phyloP scores from a whole-genome alignment of 441 rosid species.

The Brassica hybrid region DNA sequence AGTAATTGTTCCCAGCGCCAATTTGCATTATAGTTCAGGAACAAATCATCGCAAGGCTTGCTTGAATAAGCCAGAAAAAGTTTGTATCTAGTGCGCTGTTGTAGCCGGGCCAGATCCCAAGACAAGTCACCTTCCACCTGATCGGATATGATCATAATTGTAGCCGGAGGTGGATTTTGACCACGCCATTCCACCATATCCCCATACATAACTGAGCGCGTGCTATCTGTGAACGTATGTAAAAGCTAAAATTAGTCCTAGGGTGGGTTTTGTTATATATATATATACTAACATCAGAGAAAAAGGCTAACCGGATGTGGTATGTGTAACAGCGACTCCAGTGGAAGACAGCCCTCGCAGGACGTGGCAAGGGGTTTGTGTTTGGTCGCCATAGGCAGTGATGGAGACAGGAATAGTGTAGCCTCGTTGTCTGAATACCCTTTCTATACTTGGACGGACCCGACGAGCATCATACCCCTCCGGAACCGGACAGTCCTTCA shows the following conservation, averaged over 20 bases:
- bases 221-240: background rate
- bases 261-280: background rate
- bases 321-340: background rate
- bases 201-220: background rate
- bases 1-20: slow-evolving; percentile 16
- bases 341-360: background rate
- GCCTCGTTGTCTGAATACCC: background rate
- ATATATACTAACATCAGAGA: too few species aligned
- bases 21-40: background rate
- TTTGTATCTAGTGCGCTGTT: background rate
- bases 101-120: accelerated
- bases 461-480: background rate
- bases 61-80: slow-evolving; percentile 1
- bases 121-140: background rate
- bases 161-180: slow-evolving; percentile 6
- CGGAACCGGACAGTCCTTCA: background rate
- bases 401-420: background rate
- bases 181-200: background rate
- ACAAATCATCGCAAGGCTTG: slow-evolving; percentile 1
- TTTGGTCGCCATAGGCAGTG: too few species aligned
- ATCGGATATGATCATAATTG: slow-evolving; percentile 18
- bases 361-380: background rate
- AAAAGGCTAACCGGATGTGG: background rate
- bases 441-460: background rate
- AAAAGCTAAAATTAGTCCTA: too few species aligned